phyloP scores from a whole-genome alignment of 306 rosid species.

The Delonix regia region DNA sequence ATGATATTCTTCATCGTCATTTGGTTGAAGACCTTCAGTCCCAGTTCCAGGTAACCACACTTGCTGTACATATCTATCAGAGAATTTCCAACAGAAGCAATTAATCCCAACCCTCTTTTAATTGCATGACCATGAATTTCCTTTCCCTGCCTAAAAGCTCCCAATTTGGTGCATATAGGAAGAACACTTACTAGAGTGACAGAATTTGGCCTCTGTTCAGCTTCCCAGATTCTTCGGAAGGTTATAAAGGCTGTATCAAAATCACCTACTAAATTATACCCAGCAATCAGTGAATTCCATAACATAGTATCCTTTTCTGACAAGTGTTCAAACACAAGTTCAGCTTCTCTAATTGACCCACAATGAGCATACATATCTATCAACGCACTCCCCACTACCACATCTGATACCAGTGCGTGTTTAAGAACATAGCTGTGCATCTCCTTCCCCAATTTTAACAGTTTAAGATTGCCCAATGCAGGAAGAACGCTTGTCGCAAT shows the following conservation, averaged over 20 bases:
- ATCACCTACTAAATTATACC: slow-evolving; percentile 45
- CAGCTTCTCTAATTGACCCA: slow-evolving; percentile 49
- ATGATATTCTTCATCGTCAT: slow-evolving; percentile 44
- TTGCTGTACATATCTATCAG: slow-evolving; percentile 54
- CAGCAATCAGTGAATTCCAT: slow-evolving; percentile 55
- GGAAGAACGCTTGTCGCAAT: slow-evolving; percentile 44
- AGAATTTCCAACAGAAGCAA: slow-evolving; percentile 45
- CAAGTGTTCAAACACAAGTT: slow-evolving; percentile 36
- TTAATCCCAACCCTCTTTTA: slow-evolving; percentile 36
- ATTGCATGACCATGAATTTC: slow-evolving; percentile 56
- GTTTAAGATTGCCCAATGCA: slow-evolving; percentile 47
- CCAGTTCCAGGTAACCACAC: slow-evolving; percentile 50
- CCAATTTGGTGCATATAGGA: slow-evolving; percentile 53
- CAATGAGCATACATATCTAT: slow-evolving; percentile 56
- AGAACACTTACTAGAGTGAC: slow-evolving; percentile 48
- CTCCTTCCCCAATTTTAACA: slow-evolving; percentile 52
- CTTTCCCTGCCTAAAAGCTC: slow-evolving; percentile 50
- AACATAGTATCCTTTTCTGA: slow-evolving; percentile 37
- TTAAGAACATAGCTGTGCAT: slow-evolving; percentile 47
- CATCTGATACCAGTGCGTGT: slow-evolving; percentile 40
- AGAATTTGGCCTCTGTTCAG: slow-evolving; percentile 48
- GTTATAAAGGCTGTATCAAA: slow-evolving; percentile 37
- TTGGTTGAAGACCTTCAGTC: slow-evolving; percentile 46
- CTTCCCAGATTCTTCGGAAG: slow-evolving; percentile 42
- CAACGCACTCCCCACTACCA: slow-evolving; percentile 44